Evolutionary conservation across 768 basidiomycete genomes (phyloP).

Genomic region (Rhizopogon salebrosus): DNA sequence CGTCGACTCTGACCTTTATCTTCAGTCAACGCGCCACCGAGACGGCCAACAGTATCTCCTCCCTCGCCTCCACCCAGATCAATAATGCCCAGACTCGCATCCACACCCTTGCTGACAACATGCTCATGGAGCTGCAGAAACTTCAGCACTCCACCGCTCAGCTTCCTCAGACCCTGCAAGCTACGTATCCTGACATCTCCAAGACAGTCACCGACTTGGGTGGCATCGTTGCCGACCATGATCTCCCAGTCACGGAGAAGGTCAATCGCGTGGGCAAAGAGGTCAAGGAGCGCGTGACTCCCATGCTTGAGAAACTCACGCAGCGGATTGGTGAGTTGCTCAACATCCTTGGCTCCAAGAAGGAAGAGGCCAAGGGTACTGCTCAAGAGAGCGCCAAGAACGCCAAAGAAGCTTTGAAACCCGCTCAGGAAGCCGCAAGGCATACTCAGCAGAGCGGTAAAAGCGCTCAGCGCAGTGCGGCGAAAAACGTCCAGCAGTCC

Average conservation of each 20-base stretch:
- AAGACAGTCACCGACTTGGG: slow-evolving; percentile 50
- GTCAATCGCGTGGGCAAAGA: slow-evolving; percentile 49
- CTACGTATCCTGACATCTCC: slow-evolving; percentile 51
- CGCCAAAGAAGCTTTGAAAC: background rate
- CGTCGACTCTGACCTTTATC: slow-evolving; percentile 1
- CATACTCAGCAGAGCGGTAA: too few relatives aligned
- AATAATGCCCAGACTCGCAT: slow-evolving; percentile 51
- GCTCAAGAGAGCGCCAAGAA: background rate
- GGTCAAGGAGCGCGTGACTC: slow-evolving; percentile 56
- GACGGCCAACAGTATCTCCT: slow-evolving; percentile 59
- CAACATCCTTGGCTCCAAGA: slow-evolving; percentile 22
- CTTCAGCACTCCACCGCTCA: slow-evolving; percentile 55
- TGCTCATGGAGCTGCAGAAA: slow-evolving; percentile 63
- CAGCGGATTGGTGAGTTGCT: slow-evolving; percentile 31
- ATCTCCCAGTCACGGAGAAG: slow-evolving; percentile 61
- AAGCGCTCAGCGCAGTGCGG: too few relatives aligned
- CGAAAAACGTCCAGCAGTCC: too few relatives aligned
- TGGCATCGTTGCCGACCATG: slow-evolving; percentile 44
- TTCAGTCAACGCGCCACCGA: slow-evolving; percentile 64
- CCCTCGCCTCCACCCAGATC: slow-evolving; percentile 53
- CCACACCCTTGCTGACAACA: slow-evolving; percentile 55
- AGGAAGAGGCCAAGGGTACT: slow-evolving; percentile 15
- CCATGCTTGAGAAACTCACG: slow-evolving; percentile 50
- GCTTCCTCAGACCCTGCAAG: slow-evolving; percentile 56
- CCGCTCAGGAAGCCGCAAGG: too few relatives aligned